Conservation (phyloP, 176 grass and related monocot genomes). For the Musa schizocarpa region DNA sequence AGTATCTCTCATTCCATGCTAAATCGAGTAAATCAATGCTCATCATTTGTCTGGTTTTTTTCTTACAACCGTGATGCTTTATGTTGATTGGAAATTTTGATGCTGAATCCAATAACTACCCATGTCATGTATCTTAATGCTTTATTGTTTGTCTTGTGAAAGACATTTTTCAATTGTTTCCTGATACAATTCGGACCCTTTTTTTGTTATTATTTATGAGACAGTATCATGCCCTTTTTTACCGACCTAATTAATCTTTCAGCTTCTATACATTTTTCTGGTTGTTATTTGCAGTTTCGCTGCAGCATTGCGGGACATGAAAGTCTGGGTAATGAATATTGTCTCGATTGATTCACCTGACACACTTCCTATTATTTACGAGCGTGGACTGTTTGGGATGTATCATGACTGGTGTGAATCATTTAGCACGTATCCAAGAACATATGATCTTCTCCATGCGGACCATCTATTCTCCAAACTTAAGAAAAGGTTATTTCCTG, state of each 20-base stretch:
- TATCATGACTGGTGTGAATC: slow-evolving; percentile 91
- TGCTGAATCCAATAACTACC: too few species aligned
- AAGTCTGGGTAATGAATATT: slow-evolving; percentile 86
- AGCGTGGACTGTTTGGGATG: slow-evolving; percentile 65
- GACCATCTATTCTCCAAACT: slow-evolving; percentile 76
- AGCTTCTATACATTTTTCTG: neutral
- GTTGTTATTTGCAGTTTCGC: slow-evolving; percentile 52
- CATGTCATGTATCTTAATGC: neutral
- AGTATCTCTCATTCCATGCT: too few species aligned
- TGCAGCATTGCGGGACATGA: slow-evolving; percentile 55
- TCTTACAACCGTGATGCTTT: too few species aligned
- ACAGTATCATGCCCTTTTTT: neutral
- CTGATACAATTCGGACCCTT: too few species aligned
- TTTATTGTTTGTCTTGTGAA: too few species aligned
- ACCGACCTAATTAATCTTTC: neutral
- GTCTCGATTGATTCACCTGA: slow-evolving; percentile 62
- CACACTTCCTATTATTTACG: slow-evolving; percentile 73
- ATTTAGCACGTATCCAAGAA: slow-evolving; percentile 82
- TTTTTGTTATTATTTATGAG: too few species aligned
- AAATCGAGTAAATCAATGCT: too few species aligned
- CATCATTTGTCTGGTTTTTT: too few species aligned
- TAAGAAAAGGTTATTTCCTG: slow-evolving; percentile 46
- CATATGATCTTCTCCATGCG: slow-evolving; percentile 69
- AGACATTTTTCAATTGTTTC: too few species aligned
- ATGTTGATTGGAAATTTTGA: too few species aligned